Base-by-base conservation (phyloP, 1,284 basidiomycete species). In the Naganishia sp. region DNA sequence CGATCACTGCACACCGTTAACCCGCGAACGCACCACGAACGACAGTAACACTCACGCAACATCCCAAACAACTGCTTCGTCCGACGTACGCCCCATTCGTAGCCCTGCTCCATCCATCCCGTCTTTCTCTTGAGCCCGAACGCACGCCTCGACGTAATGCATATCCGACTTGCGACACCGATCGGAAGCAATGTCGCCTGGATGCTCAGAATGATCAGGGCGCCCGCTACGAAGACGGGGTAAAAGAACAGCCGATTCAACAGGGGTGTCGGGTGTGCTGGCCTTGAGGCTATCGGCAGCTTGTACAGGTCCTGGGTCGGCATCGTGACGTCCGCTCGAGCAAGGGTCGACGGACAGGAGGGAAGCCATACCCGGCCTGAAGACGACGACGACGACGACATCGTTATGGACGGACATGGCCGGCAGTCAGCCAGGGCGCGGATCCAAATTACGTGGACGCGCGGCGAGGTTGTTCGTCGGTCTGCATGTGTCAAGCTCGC, bases 11-110 rank as follows among this genome's bases (percentile, higher is more conserved):
- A 63, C 60, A 39, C 55, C 13, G 41, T n/a, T 31, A 2, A 31
- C 46, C 28, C 21, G 54, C 63, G 47, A 41, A 58, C 11, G 54
- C 41, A 63, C 41, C 7, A 13, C 15, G 18, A 25, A 21, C 23
- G 31, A n/a, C n/a, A 43, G 52, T 13, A 47, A 39, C 25, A 84
- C 86, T 74, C 74, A 91, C 92, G 77, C 31, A 93, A 81, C 69
- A 83, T 82, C 10, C 87, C 90, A 77, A 93, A 93, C 17, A 87
- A 84, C 41, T 89, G 90, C 79, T 94, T 94, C 58, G 89, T 90
- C 75, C 88, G 88, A 25, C 86, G 84, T 54, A 93, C 86, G 1
- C 86, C 87, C 60, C 84, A 79, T 50, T 87, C 83, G 74, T 90
- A 92, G 50, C 86, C 74, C 28, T 68, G 43, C 3, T 51, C 67